Conservation (phyloP, 768 basidiomycete species). For the Mycena pura region DNA sequence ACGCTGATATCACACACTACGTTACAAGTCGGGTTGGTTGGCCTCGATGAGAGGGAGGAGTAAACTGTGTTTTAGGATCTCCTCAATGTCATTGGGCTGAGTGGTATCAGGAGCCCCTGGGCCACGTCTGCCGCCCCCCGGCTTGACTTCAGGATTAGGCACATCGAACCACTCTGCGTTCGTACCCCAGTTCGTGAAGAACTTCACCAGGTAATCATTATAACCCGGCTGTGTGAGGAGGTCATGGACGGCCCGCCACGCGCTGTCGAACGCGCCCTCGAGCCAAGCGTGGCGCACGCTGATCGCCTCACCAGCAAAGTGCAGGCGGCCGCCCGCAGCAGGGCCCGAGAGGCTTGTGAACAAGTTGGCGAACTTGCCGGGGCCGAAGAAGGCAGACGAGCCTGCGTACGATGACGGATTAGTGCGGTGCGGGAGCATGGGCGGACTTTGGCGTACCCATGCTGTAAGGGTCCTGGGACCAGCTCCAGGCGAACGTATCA, state of each 20-base stretch:
- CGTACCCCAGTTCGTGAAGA: constrained; percentile 37
- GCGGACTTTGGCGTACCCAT: constrained; percentile 38
- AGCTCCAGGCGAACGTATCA: constrained; percentile 40
- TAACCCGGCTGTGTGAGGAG: neutral
- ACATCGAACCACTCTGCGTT: constrained; percentile 44
- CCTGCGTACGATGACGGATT: constrained; percentile 33
- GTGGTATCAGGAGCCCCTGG: no score
- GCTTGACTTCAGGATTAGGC: no score
- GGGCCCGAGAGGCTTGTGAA: constrained; percentile 40
- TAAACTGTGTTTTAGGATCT: no score
- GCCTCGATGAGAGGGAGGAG: no score
- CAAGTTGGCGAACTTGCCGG: constrained; percentile 43
- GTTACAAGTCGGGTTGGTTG: no score
- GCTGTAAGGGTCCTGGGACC: constrained; percentile 38
- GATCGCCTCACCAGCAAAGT: constrained; percentile 46
- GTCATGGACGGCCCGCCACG: constrained; percentile 41
- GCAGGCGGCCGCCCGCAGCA: constrained; percentile 37
- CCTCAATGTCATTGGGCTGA: no score
- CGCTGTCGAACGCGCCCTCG: constrained; percentile 45
- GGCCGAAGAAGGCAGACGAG: constrained; percentile 48
- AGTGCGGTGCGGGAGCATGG: constrained; percentile 4
- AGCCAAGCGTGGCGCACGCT: constrained; percentile 50
- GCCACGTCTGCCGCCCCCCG: no score
- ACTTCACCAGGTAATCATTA: constrained; percentile 12
- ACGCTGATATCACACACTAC: no score